phyloP scores from a whole-genome alignment of 2,329 filamentous ascomycete species.

The Hypoxylon sp. region DNA sequence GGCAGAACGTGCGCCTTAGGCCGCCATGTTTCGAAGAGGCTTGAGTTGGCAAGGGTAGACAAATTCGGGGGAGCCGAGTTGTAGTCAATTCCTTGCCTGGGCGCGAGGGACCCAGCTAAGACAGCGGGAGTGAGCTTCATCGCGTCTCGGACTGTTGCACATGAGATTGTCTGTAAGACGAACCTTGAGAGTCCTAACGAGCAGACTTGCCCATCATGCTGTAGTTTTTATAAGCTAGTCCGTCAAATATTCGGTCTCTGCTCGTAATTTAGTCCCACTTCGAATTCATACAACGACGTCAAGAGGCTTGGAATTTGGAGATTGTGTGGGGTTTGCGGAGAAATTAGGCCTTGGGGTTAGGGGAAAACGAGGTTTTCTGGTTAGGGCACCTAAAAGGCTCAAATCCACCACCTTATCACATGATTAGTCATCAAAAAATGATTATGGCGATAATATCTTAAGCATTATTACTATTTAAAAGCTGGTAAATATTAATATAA shows the following conservation, averaged over 20 bases:
- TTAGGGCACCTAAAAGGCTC: too few relatives aligned
- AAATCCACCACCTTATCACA: too few relatives aligned
- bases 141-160: slow-evolving; percentile 16
- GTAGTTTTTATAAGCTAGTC: slow-evolving; percentile 19
- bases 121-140: slow-evolving; percentile 44
- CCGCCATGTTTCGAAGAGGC: slow-evolving; percentile 55
- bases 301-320: slow-evolving; percentile 30
- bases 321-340: slow-evolving; percentile 38
- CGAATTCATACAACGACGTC: slow-evolving; percentile 27
- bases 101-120: slow-evolving; percentile 32
- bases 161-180: not conserved
- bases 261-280: slow-evolving; percentile 7
- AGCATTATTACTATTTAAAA: too few relatives aligned
- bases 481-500: too few relatives aligned
- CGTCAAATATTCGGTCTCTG: slow-evolving; percentile 10
- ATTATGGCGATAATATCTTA: too few relatives aligned
- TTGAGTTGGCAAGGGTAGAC: slow-evolving; percentile 57
- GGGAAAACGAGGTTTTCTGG: too few relatives aligned
- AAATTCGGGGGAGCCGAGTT: slow-evolving; percentile 58
- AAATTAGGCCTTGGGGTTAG: slow-evolving; percentile 19
- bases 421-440: too few relatives aligned
- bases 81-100: slow-evolving; percentile 52
- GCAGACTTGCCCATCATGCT: not conserved
- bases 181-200: not conserved
- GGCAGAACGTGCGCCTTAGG: slow-evolving; percentile 60